phyloP scores from a whole-genome alignment of 2,329 filamentous ascomycete species.

The Colletotrichum sp. region DNA sequence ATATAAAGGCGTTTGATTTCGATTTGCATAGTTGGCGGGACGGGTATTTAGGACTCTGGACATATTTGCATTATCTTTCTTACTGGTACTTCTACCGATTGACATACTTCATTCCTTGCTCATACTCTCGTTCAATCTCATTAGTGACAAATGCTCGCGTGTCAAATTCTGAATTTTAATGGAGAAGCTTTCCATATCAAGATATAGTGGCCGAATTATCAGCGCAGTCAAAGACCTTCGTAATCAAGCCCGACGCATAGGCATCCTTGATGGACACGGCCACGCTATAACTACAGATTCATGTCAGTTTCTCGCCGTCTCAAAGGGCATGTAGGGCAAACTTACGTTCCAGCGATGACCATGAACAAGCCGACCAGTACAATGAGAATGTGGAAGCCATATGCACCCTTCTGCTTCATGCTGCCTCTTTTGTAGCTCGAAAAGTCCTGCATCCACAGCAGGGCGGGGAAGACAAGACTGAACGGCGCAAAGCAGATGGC shows the following conservation, averaged over 20 bases:
- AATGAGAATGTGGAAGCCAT: not conserved
- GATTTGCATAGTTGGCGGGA: not conserved
- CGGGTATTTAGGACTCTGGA: not conserved
- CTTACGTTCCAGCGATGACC: not conserved
- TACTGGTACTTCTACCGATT: not conserved
- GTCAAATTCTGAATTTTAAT: rapidly evolving
- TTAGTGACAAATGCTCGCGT: not conserved
- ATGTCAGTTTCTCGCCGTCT: rapidly evolving
- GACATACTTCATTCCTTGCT: not conserved
- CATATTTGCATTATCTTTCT: not conserved
- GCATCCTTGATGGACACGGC: not conserved
- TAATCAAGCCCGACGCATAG: not conserved
- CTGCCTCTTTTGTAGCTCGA: not conserved
- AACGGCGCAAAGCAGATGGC: conserved; percentile 33
- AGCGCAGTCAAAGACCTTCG: not conserved
- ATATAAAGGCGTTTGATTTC: not conserved
- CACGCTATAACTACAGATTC: not conserved
- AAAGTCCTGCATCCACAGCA: conserved; percentile 31
- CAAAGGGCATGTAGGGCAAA: rapidly evolving
- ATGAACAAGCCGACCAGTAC: not conserved
- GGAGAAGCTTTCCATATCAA: not conserved
- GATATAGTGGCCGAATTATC: not conserved
- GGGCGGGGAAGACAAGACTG: conserved; percentile 30
- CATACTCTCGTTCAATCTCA: rapidly evolving
- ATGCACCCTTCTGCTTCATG: not conserved